Percentiles rank a stretch among this genome's conserved stretches.
Evolutionary conservation across 192 early-diverging fungal species (phyloP).

Genomic region (Chytriomyces confervae): DNA sequence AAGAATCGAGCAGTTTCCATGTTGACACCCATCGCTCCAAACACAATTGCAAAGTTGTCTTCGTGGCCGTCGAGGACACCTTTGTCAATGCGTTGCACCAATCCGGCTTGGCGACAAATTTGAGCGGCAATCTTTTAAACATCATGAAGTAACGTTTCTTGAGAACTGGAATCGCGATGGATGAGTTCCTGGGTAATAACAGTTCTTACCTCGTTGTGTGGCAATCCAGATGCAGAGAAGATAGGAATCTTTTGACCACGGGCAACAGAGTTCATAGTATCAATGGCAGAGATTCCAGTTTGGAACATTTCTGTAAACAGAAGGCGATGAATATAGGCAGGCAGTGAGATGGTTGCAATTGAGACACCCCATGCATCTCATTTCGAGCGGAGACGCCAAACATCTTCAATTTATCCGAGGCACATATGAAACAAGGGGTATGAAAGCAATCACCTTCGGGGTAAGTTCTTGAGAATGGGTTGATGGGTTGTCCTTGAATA

Average conservation of each 20-base stretch:
- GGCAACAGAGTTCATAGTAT: conserved; percentile 99
- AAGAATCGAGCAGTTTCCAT: conserved; percentile 99
- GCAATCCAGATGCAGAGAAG: conserved; percentile 97
- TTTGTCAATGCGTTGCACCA: conserved; percentile 92
- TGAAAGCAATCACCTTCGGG: conserved; percentile 67
- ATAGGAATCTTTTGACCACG: conserved; percentile 99
- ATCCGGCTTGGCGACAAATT: conserved; percentile 98
- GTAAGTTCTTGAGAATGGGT: conserved; percentile 98
- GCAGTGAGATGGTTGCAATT: neutral
- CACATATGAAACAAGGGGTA: neutral
- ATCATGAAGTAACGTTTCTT: conserved; percentile 4
- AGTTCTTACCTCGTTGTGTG: conserved; percentile 88
- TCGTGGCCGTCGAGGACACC: conserved; percentile 94
- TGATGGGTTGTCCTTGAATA: conserved; percentile 96
- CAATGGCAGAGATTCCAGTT: conserved; percentile 98
- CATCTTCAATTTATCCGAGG: too few species aligned
- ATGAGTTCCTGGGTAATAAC: neutral
- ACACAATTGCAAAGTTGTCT: conserved; percentile 99
- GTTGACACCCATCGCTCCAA: conserved; percentile 99
- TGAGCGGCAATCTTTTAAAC: conserved; percentile 90
- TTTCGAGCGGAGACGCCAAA: too few species aligned
- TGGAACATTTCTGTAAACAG: conserved; percentile 90
- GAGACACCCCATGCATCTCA: too few species aligned
- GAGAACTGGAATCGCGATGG: neutral
- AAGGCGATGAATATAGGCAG: neutral